Base-by-base conservation (phyloP, 2,329 filamentous ascomycete species). In the Lasiodiplodia citricola region DNA sequence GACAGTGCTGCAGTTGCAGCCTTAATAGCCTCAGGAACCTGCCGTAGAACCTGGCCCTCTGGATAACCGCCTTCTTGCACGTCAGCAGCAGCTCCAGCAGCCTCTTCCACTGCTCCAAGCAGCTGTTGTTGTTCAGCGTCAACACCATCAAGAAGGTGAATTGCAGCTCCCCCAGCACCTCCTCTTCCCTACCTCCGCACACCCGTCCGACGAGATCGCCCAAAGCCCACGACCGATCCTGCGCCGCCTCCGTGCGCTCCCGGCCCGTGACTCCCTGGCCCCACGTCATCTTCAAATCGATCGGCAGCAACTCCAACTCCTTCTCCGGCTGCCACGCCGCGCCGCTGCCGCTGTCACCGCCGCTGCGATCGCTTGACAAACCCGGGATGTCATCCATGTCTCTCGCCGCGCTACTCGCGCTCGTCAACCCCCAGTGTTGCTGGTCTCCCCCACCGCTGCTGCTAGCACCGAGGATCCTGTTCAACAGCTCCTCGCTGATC, bases 91-190 rank as follows among this genome's bases (percentile, higher is more conserved):
- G 77, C 1, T 79, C 79, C 11, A 90, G 77, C 13, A 90, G 72
- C 47, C 88, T 79, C 74, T 88, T 89, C 88, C 88, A 91, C 74
- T 90, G 88, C 75, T 90, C 87, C 3, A 90, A 78, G 73, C 88
- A 90, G 2, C 87, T 89, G 74, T 87, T 89, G 74, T 90, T 91
- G 80, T 88, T 88, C 70, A 90, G 80, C 5, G 87, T 89, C 69
- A 90, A 74, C 2, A 88, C 82, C 85, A 88, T 89, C 11, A 90
- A 76, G 72, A 90, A 90, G 38, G 83, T 83, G 73, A 90, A 88
- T 71, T 90, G 87, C 67, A 90, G 73, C 73, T 90, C 88, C 18
- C 87, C 88, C 16, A 90, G 75, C 14, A 81, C 76, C 63, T 77
- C 75, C 68, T 80, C 78, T 23, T 64, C 71, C 38, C 74, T 73